Conservation (phyloP, 306 rosid genomes). For the Carpinus fangiana region DNA sequence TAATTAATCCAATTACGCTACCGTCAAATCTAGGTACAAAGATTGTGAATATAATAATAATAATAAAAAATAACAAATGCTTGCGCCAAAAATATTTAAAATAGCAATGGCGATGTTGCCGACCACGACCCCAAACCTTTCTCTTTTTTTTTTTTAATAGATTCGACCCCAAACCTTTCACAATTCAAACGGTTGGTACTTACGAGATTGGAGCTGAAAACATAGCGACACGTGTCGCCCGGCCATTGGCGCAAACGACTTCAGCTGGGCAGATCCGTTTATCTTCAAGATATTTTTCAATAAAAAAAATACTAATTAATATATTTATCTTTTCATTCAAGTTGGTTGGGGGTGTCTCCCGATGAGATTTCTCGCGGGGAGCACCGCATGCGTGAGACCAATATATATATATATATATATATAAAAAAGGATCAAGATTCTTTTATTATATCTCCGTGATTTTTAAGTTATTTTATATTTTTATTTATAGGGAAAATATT, state of each 20-base stretch:
- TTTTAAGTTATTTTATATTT: too few relatives aligned
- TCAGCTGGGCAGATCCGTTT: conserved; percentile 25
- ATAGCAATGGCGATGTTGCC: background rate
- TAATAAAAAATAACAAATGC: background rate
- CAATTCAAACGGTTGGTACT: background rate
- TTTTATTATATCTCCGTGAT: too few relatives aligned
- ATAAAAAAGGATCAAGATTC: too few relatives aligned
- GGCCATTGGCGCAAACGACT: conserved; percentile 2
- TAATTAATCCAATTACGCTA: too few relatives aligned
- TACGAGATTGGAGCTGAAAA: background rate
- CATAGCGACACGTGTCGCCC: conserved; percentile 10
- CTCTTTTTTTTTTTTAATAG: too few relatives aligned
- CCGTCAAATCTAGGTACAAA: too few relatives aligned
- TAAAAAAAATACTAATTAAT: background rate
- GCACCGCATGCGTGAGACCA: conserved; percentile 66
- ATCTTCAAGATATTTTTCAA: conserved; percentile 36
- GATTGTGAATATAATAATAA: background rate
- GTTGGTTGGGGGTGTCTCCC: conserved; percentile 37
- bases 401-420: background rate
- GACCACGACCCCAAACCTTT: background rate
- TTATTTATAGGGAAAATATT: too few relatives aligned
- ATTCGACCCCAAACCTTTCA: background rate
- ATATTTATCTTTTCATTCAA: background rate
- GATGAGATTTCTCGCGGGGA: conserved; percentile 53
- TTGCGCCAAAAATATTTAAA: background rate